Percentiles rank a stretch among this genome's conserved stretches.
Evolutionary conservation across 768 basidiomycete genomes (phyloP).

Genomic region (Mycena haematopus): DNA sequence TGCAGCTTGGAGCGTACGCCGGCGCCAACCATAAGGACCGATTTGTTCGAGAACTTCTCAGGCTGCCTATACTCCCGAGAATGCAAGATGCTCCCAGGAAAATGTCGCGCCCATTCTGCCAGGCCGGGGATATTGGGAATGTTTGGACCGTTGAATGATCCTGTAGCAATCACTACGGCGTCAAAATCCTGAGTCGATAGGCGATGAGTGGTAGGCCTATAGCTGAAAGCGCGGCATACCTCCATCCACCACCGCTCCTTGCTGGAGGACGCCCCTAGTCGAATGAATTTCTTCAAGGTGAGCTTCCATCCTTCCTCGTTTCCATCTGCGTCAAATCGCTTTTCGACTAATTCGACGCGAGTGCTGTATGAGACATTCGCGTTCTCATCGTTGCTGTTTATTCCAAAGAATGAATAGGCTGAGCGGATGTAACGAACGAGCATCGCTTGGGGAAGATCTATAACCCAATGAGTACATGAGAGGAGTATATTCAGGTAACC

Average conservation of each 20-base stretch:
- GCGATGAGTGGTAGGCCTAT: background rate
- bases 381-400: constrained; percentile 51
- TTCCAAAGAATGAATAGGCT: constrained; percentile 48
- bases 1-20: constrained; percentile 34
- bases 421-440: constrained; percentile 46
- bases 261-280: constrained; percentile 13
- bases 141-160: constrained; percentile 29
- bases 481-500: background rate
- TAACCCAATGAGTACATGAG: background rate
- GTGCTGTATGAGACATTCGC: constrained; percentile 50
- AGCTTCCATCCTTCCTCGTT: constrained; percentile 44
- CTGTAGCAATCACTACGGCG: constrained; percentile 31
- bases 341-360: constrained; percentile 53
- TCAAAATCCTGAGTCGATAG: constrained; percentile 28
- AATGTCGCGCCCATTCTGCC: constrained; percentile 32
- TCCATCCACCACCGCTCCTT: constrained; percentile 31
- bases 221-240: constrained; percentile 9
- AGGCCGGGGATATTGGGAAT: constrained; percentile 33
- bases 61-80: constrained; percentile 44
- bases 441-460: constrained; percentile 43
- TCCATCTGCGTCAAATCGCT: constrained; percentile 38
- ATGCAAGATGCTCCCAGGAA: constrained; percentile 37
- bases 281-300: constrained; percentile 32
- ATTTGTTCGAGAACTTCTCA: too few relatives aligned
- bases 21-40: too few relatives aligned